Evolutionary conservation across 2,329 filamentous ascomycete species (phyloP).

Genomic region (Trichoderma guizhouense): DNA sequence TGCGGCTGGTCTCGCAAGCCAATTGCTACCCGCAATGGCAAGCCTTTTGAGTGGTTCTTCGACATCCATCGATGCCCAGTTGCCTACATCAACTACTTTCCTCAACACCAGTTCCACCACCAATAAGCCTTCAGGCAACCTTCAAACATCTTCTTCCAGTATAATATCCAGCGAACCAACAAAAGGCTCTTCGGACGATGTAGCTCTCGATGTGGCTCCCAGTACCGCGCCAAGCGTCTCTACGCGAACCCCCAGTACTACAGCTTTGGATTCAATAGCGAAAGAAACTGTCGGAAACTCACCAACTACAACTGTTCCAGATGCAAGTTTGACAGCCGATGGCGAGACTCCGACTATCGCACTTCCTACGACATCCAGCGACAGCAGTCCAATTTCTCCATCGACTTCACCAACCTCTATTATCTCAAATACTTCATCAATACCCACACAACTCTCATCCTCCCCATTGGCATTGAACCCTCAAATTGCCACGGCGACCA

Average conservation of each 20-base stretch:
- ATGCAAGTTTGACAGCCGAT: background rate
- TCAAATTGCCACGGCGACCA: background rate
- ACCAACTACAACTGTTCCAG: background rate
- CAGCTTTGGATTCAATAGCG: background rate
- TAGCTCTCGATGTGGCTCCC: background rate
- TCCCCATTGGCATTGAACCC: background rate
- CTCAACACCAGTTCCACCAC: background rate
- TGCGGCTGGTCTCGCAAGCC: conserved; percentile 46
- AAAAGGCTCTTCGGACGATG: background rate
- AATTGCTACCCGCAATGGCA: conserved; percentile 28
- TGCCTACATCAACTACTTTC: conserved; percentile 21
- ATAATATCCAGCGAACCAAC: background rate
- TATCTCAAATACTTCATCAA: background rate
- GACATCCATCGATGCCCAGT: conserved; percentile 50
- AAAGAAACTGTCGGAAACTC: background rate
- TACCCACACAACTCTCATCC: background rate
- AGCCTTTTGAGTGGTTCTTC: conserved; percentile 46
- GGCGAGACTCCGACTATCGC: background rate
- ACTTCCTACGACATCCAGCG: background rate
- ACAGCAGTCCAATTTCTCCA: background rate
- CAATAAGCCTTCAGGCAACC: background rate
- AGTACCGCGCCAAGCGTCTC: background rate
- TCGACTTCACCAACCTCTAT: background rate
- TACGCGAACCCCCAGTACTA: background rate
- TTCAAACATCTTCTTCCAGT: background rate